Percentiles rank a stretch among this genome's conserved stretches.
These are phyloP conservation scores for Bonia amplexicaulis DNA, from an alignment of 176 grass and related monocot genomes.

Conservation along the genomic window DNA sequence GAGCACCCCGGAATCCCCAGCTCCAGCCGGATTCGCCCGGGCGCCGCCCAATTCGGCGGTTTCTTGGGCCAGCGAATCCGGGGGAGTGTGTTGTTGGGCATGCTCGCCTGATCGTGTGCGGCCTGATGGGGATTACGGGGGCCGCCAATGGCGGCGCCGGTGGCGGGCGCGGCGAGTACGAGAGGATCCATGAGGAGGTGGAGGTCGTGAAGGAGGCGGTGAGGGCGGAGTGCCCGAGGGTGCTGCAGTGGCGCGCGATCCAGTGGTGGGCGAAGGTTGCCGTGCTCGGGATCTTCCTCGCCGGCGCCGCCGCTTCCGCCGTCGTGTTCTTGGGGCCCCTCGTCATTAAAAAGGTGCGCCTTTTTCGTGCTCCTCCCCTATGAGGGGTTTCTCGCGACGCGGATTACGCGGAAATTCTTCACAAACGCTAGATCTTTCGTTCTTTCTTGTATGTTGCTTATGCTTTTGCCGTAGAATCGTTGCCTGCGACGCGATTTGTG, in stretches of 20 bases:
- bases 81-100: constrained; percentile 12
- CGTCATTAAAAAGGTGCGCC: constrained; percentile 48
- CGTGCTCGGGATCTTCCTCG: constrained; percentile 39
- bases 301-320: constrained; percentile 27
- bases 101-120: constrained; percentile 40
- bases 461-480: neutral
- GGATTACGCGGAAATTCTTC: neutral
- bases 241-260: constrained; percentile 51
- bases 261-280: constrained; percentile 66
- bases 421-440: neutral
- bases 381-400: neutral
- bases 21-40: constrained; percentile 14
- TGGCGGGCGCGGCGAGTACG: constrained; percentile 35
- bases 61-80: neutral
- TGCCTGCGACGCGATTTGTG: constrained; percentile 5
- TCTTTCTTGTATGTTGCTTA: neutral
- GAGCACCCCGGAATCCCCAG: constrained; percentile 24
- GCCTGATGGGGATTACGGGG: constrained; percentile 35
- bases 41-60: constrained; percentile 16
- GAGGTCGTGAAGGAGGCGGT: constrained; percentile 22
- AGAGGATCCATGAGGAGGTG: constrained; percentile 44
- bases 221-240: constrained; percentile 40
- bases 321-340: constrained; percentile 59
- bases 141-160: constrained; percentile 43
- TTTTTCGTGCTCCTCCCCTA: neutral